These are phyloP conservation scores for Cladophialophora psammophila DNA, from an alignment of 2,329 filamentous ascomycete genomes.

Conservation along the genomic window DNA sequence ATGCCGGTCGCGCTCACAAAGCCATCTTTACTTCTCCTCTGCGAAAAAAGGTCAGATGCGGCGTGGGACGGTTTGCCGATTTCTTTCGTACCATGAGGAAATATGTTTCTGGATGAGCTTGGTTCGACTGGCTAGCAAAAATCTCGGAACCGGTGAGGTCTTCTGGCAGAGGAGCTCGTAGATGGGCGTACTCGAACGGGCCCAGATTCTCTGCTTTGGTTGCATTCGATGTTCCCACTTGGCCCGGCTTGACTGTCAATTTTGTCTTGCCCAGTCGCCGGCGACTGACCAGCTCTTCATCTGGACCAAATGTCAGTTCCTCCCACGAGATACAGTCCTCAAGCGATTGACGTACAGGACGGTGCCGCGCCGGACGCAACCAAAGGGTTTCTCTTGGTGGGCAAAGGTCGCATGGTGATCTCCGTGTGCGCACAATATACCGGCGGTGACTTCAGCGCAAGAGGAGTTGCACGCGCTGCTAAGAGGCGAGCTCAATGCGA, in stretches of 20 bases:
- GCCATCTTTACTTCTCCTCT: slow-evolving; percentile 71
- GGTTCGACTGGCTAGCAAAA: slow-evolving; percentile 74
- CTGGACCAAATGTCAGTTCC: slow-evolving; percentile 51
- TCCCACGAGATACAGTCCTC: background rate
- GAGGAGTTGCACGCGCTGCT: background rate
- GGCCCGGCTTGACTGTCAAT: slow-evolving; percentile 80
- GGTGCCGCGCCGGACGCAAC: slow-evolving; percentile 53
- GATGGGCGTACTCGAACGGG: slow-evolving; percentile 93
- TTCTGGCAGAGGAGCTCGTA: slow-evolving; percentile 89
- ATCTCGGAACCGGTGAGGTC: slow-evolving; percentile 88
- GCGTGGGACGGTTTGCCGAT: background rate
- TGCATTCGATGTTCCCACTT: slow-evolving; percentile 73
- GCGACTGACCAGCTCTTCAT: slow-evolving; percentile 77
- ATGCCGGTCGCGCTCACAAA: slow-evolving; percentile 72
- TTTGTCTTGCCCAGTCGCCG: slow-evolving; percentile 93
- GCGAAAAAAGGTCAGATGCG: slow-evolving; percentile 31
- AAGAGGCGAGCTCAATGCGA: slow-evolving; percentile 1
- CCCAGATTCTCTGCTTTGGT: slow-evolving; percentile 77
- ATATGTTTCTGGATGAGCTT: slow-evolving; percentile 80
- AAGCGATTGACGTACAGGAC: slow-evolving; percentile 50
- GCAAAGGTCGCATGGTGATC: slow-evolving; percentile 54
- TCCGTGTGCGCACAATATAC: background rate
- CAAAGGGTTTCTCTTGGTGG: slow-evolving; percentile 56
- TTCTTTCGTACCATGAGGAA: slow-evolving; percentile 78
- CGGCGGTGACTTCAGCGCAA: background rate